Conservation (phyloP, 495 filamentous ascomycete species). For the Talaromyces borbonicus region DNA sequence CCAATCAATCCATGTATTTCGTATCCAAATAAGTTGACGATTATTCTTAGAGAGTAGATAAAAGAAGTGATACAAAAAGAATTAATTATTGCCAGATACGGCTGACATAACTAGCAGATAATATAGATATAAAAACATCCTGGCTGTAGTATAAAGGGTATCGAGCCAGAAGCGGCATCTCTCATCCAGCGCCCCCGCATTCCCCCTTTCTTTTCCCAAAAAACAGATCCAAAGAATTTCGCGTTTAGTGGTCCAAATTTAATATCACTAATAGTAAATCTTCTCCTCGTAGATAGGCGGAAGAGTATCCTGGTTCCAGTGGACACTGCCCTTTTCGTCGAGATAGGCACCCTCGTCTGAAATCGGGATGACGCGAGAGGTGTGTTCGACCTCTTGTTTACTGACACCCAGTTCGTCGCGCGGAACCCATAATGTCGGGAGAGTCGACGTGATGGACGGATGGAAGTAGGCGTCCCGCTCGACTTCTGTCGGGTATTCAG, state of each 20-base stretch:
- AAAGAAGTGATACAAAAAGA: too few relatives aligned
- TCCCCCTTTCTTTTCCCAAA: too few relatives aligned
- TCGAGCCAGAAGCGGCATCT: too few relatives aligned
- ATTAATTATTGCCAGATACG: too few relatives aligned
- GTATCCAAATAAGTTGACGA: too few relatives aligned
- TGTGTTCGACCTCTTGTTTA: constrained; percentile 66
- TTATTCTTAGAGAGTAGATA: too few relatives aligned
- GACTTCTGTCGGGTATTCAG: constrained; percentile 47
- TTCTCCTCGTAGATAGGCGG: constrained; percentile 78
- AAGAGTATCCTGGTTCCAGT: constrained; percentile 63
- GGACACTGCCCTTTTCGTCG: constrained; percentile 68
- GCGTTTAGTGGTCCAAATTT: neutral
- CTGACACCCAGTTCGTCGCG: constrained; percentile 66
- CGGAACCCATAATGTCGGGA: constrained; percentile 78
- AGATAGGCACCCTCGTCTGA: constrained; percentile 77
- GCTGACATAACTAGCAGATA: too few relatives aligned
- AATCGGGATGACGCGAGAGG: constrained; percentile 60
- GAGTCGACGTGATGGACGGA: constrained; percentile 52
- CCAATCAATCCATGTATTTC: too few relatives aligned
- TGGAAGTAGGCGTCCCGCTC: constrained; percentile 68
- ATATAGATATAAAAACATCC: too few relatives aligned
- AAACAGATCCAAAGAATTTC: neutral
- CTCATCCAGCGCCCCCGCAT: too few relatives aligned
- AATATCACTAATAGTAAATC: constrained; percentile 33
- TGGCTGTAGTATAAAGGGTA: constrained; percentile 5